These are phyloP conservation scores for Trichomonas vaginalis DNA, from an alignment of 208 protist genomes.

Conservation along the genomic window DNA sequence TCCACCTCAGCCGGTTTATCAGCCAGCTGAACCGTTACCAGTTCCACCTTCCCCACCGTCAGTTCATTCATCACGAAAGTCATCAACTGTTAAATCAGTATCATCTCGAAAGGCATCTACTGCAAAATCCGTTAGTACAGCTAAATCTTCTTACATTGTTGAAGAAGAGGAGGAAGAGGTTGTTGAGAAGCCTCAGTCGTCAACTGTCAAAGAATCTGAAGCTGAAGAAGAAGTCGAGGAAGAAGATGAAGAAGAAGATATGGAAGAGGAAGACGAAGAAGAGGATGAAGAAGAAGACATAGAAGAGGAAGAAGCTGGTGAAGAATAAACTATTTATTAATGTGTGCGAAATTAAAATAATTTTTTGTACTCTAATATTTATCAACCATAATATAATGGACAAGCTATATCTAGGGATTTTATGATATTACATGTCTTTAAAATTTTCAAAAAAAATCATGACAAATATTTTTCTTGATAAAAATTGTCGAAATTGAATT, in stretches of 20 bases:
- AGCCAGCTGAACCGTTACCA: neutral
- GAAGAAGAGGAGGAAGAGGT: too few relatives aligned
- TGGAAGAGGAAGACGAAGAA: neutral
- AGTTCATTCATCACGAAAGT: neutral
- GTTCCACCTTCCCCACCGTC: neutral
- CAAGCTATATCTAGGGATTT: too few relatives aligned
- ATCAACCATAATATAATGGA: too few relatives aligned
- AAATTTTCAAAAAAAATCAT: too few relatives aligned
- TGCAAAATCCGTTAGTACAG: neutral
- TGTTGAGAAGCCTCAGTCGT: neutral
- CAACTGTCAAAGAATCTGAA: neutral
- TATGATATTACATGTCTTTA: too few relatives aligned
- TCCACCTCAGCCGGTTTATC: neutral
- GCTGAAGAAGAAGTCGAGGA: neutral
- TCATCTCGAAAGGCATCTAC: neutral
- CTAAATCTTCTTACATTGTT: neutral
- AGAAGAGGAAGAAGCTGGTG: neutral
- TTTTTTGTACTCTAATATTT: too few relatives aligned
- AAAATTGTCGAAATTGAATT: too few relatives aligned
- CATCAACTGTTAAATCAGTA: neutral
- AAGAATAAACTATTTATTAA: neutral
- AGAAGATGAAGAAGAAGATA: neutral
- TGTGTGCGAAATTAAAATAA: too few relatives aligned
- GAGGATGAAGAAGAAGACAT: neutral
- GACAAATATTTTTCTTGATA: too few relatives aligned